Conservation (phyloP, 441 rosid genomes). For the Iberis amara region DNA sequence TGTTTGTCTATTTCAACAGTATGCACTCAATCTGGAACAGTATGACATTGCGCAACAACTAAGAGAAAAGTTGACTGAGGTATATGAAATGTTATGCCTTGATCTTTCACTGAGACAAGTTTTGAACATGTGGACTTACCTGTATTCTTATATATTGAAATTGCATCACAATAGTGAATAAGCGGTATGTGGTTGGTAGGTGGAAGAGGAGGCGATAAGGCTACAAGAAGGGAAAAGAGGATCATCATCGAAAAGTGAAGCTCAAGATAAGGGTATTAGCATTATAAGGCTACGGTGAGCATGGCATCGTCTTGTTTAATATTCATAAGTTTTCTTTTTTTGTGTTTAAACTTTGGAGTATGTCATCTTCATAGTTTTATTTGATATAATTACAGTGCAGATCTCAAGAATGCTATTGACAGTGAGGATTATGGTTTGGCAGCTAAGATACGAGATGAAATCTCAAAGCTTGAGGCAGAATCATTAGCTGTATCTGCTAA, state of each 20-base stretch:
- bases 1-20: conserved; percentile 36
- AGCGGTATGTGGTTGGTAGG: conserved; percentile 43
- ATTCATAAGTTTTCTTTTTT: neutral
- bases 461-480: conserved; percentile 77
- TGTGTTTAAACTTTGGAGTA: conserved; percentile 4
- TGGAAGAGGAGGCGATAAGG: conserved; percentile 69
- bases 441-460: conserved; percentile 68
- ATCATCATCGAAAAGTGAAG: conserved; percentile 84
- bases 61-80: conserved; percentile 87
- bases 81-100: conserved; percentile 25
- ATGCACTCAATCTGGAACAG: conserved; percentile 79
- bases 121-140: conserved; percentile 16
- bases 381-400: conserved; percentile 55
- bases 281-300: conserved; percentile 70
- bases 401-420: conserved; percentile 78
- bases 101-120: conserved; percentile 2
- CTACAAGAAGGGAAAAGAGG: conserved; percentile 72
- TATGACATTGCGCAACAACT: conserved; percentile 81
- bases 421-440: conserved; percentile 74
- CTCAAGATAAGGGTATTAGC: conserved; percentile 86
- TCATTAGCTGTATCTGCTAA: conserved; percentile 82
- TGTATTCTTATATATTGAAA: neutral
- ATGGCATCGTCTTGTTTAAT: neutral
- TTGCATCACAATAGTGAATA: conserved; percentile 22
- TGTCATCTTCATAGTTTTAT: conserved; percentile 20